Percentiles rank a stretch among this genome's conserved stretches.
phyloP scores from a whole-genome alignment of 768 basidiomycete species.

The Russula earlei region DNA sequence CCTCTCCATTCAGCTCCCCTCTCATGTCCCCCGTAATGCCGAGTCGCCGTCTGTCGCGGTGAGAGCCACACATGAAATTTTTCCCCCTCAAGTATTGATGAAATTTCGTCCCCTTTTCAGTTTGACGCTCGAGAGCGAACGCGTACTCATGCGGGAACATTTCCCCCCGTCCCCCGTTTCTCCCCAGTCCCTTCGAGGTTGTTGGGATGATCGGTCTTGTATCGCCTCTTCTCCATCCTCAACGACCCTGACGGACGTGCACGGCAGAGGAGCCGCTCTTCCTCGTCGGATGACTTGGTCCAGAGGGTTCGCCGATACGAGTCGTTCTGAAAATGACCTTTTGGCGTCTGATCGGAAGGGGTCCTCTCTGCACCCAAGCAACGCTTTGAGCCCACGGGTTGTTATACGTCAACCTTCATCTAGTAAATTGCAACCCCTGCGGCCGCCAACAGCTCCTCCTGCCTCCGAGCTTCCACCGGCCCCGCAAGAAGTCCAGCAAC shows the following conservation, averaged over 20 bases:
- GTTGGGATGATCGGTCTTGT: not conserved
- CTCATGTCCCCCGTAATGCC: slow-evolving; percentile 6
- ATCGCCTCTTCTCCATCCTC: slow-evolving; percentile 18
- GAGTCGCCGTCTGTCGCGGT: slow-evolving; percentile 15
- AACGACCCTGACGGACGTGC: slow-evolving; percentile 11
- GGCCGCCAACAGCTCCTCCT: slow-evolving; percentile 9
- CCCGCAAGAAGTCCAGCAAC: slow-evolving; percentile 2
- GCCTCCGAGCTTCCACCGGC: slow-evolving; percentile 10
- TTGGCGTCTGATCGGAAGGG: not conserved
- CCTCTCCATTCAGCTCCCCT: slow-evolving; percentile 9
- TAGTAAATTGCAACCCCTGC: slow-evolving; percentile 5
- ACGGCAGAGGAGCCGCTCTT: not conserved
- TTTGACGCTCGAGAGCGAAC: slow-evolving; percentile 16
- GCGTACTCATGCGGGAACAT: slow-evolving; percentile 8
- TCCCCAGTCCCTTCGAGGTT: not conserved
- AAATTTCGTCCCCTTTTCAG: not conserved
- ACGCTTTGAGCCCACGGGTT: slow-evolving; percentile 10
- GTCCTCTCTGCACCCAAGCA: not conserved
- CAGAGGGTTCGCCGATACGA: slow-evolving; percentile 12
- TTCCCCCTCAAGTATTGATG: not conserved
- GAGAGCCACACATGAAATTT: not conserved
- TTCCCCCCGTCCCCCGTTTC: slow-evolving; percentile 1
- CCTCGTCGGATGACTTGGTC: slow-evolving; percentile 11
- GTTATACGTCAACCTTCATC: slow-evolving; percentile 18
- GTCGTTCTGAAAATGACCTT: not conserved